These are phyloP conservation scores for Linnemannia schmuckeri DNA, from an alignment of 192 early-diverging fungal genomes.

Conservation along the genomic window DNA sequence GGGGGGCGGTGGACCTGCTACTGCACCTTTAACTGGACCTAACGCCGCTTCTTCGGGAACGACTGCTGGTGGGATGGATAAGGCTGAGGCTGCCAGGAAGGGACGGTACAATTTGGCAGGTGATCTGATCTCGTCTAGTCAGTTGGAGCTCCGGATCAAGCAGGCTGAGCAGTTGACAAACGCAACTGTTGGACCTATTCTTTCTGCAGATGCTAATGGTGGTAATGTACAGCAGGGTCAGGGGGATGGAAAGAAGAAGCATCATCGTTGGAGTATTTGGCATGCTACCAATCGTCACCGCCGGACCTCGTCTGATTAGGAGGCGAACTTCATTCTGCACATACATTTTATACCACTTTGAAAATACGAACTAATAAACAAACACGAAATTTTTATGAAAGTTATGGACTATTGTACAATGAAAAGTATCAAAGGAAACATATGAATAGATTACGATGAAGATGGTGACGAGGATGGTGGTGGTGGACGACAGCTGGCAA, in stretches of 20 bases:
- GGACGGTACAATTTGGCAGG: slow-evolving; percentile 32
- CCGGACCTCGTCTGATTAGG: slow-evolving; percentile 15
- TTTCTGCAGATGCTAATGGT: not conserved
- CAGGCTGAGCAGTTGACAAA: slow-evolving; percentile 32
- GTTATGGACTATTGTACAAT: not conserved
- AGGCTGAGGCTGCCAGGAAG: not conserved
- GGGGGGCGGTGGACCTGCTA: not conserved
- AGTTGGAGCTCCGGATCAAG: slow-evolving; percentile 29
- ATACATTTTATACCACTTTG: not conserved
- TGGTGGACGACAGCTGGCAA: slow-evolving; percentile 12
- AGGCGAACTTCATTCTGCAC: not conserved
- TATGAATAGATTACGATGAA: not conserved
- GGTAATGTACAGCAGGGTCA: not conserved
- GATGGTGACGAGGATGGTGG: not conserved
- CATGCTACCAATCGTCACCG: slow-evolving; percentile 9
- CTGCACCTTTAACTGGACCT: not conserved
- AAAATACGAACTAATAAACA: not conserved
- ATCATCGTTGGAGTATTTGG: slow-evolving; percentile 53
- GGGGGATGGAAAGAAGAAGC: slow-evolving; percentile 23
- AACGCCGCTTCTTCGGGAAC: not conserved
- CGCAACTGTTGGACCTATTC: slow-evolving; percentile 14
- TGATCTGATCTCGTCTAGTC: slow-evolving; percentile 45
- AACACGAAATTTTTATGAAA: too few relatives aligned
- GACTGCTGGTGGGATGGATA: not conserved
- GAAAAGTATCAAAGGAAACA: not conserved